Conservation (phyloP, 2,329 filamentous ascomycete species). For the Lachnellula subtilissima region DNA sequence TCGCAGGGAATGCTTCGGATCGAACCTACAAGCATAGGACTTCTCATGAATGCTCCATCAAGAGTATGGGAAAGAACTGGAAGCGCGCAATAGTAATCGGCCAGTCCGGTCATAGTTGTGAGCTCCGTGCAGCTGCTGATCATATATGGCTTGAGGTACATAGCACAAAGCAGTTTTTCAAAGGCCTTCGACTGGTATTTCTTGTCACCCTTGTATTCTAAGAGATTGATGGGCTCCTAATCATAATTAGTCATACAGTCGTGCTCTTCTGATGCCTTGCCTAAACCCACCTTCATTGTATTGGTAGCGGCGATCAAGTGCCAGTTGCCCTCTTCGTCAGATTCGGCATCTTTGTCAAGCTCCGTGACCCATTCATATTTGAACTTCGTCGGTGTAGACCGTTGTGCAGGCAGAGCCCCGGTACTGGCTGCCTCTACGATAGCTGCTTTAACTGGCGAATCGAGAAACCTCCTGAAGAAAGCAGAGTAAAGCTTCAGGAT, state of each 20-base stretch:
- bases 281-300: background rate
- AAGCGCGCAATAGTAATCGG: conserved; percentile 4
- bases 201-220: background rate
- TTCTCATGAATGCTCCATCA: background rate
- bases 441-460: background rate
- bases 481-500: conserved; percentile 3
- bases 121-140: background rate
- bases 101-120: background rate
- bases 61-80: conserved; percentile 1
- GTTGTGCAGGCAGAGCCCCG: background rate
- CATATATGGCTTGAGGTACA: background rate
- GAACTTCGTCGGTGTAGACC: background rate
- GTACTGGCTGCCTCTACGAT: background rate
- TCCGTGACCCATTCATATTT: conserved; percentile 7
- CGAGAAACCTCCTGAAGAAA: conserved; percentile 4
- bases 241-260: background rate
- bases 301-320: background rate
- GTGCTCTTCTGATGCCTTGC: too few relatives aligned
- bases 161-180: background rate
- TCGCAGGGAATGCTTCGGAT: background rate
- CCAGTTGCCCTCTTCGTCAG: background rate
- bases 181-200: background rate
- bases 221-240: background rate
- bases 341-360: background rate
- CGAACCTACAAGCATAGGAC: background rate